Evolutionary conservation across 2,329 filamentous ascomycete genomes (phyloP), one percentile per base, ranked within the genome.

Genomic region (Apiospora arundinis): DNA sequence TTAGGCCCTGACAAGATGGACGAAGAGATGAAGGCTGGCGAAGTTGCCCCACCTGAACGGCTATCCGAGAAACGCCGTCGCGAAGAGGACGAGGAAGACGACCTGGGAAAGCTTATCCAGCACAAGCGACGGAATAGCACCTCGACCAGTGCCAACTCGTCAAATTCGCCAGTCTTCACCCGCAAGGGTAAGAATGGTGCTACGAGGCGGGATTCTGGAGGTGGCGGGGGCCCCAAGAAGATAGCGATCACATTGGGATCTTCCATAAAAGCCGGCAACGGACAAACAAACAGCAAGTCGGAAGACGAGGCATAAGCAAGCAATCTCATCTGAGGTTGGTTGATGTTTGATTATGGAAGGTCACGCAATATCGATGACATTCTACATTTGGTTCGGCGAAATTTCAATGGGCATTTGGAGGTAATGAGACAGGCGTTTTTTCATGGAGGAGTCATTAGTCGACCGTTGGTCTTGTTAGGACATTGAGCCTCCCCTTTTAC

Each of bases 81-180:
- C 76, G 95, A 97, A 79, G 95, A 98, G 71, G 94, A 97, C 73
- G 95, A 98, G 65, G 95, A 97, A 70, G 95, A 98, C 74, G 94
- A 95, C 78, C 84, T 98, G n/a, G 91, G 91, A 70, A 97, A 96
- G 82, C 87, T 98, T 76, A 90, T 93, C 74, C 84, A 88, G 67
- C 85, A 85, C 77, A 92, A 91, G 78, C 86, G 90, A 52, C 87
- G 90, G 48, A 91, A 89, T 76, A 90, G 87, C 79, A 85, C 83
- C 70, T 87, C 88, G 9, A 83, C 84, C 2, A 84, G 83, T 21
- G 81, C 83, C 12, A 85, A 82, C 60, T 74, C 80, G 2, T 80
- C 82, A 25, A 74, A 76, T 48, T 74, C 81, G 18, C 77, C 82
- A n/a, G 81, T 81, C 23, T 80, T 82, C 21, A 80, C 86, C 40